A percentile compares a stretch with the other conserved stretches of the same genome.
These are phyloP conservation scores for Cordyceps javanica DNA, from an alignment of 2,329 filamentous ascomycete species.

Conservation along the genomic window DNA sequence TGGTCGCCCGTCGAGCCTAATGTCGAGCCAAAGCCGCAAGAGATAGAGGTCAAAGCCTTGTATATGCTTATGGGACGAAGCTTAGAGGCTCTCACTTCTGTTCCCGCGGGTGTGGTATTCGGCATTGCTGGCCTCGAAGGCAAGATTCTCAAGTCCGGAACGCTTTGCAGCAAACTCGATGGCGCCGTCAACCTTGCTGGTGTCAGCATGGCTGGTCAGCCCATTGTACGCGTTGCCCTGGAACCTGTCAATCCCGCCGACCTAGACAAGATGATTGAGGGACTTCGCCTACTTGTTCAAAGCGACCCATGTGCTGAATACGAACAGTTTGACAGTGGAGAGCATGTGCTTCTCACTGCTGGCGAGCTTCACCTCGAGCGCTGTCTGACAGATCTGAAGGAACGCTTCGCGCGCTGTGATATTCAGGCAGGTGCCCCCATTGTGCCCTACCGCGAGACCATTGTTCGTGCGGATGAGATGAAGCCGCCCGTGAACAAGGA, in stretches of 20 bases:
- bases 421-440: constrained; percentile 92
- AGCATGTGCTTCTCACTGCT: constrained; percentile 91
- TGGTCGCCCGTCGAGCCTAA: constrained; percentile 78
- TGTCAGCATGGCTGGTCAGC: constrained; percentile 70
- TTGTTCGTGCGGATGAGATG: constrained; percentile 86
- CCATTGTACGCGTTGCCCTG: constrained; percentile 93
- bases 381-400: constrained; percentile 86
- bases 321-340: constrained; percentile 84
- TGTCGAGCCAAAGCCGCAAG: constrained; percentile 65
- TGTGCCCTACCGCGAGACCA: constrained; percentile 91
- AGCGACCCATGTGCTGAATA: constrained; percentile 96
- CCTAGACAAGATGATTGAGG: constrained; percentile 89
- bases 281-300: constrained; percentile 80
- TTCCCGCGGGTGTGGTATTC: constrained; percentile 91
- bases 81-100: constrained; percentile 73
- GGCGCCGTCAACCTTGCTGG: constrained; percentile 89
- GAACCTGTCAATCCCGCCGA: constrained; percentile 88
- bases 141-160: constrained; percentile 92
- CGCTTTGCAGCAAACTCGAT: constrained; percentile 78
- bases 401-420: constrained; percentile 89
- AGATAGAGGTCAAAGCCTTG: constrained; percentile 77
- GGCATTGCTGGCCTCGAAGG: constrained; percentile 90
- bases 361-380: constrained; percentile 92
- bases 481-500: constrained; percentile 79
- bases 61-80: constrained; percentile 95